A percentile compares a stretch with the other conserved stretches of the same genome.
These are phyloP conservation scores for Globisporangium camurandrum DNA, from an alignment of 352 stramenopile species.

Conservation along the genomic window DNA sequence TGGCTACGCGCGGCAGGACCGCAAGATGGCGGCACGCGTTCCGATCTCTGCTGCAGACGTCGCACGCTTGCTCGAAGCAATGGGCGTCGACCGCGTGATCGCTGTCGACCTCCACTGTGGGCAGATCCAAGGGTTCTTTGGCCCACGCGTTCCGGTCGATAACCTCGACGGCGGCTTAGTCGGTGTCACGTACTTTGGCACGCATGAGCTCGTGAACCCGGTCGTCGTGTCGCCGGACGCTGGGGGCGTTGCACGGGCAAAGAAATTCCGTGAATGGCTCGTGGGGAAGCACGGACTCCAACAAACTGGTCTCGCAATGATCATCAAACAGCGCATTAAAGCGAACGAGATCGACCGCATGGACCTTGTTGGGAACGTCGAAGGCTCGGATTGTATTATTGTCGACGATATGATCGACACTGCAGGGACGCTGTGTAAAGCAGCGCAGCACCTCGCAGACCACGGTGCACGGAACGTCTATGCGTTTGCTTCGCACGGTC, in stretches of 20 bases:
- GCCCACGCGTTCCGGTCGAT: conserved; percentile 97
- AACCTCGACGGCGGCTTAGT: conserved; percentile 96
- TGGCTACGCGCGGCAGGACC: conserved; percentile 87
- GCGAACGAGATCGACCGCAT: conserved; percentile 97
- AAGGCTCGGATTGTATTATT: conserved; percentile 99
- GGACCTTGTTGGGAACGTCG: conserved; percentile 98
- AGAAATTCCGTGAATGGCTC: conserved; percentile 99
- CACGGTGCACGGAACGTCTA: conserved; percentile 97
- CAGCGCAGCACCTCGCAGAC: conserved; percentile 93
- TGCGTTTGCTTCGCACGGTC: conserved; percentile 97
- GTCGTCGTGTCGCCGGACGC: conserved; percentile 99
- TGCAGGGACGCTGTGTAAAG: conserved; percentile 97
- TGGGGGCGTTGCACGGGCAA: conserved; percentile 97
- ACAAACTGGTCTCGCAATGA: conserved; percentile 99
- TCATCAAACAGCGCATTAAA: conserved; percentile 99
- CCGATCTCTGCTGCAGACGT: conserved; percentile 94
- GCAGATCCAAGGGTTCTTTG: conserved; percentile 98
- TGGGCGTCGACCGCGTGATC: conserved; percentile 86
- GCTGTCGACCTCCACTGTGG: conserved; percentile 84
- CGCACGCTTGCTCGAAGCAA: conserved; percentile 78
- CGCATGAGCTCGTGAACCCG: conserved; percentile 97
- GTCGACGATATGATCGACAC: conserved; percentile 99
- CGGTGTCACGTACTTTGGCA: conserved; percentile 92
- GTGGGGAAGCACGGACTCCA: conserved; percentile 95
- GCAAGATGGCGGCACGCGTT: conserved; percentile 92